Conservation (phyloP, 495 filamentous ascomycete genomes). For the Neurospora sp. region DNA sequence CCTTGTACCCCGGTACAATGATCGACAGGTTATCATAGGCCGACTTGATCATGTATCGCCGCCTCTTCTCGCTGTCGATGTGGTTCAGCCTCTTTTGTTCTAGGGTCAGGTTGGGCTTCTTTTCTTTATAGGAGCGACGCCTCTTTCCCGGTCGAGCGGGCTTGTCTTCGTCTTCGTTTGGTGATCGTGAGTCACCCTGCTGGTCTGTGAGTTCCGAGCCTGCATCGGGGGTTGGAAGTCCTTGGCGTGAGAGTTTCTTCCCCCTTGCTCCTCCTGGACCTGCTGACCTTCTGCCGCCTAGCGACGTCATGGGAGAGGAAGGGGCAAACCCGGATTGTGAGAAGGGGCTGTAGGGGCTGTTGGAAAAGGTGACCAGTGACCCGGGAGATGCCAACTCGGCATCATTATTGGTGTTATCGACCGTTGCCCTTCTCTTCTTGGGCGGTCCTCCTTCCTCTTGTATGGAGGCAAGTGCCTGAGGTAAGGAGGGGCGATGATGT, state of each 20-base stretch:
- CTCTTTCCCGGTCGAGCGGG: not conserved
- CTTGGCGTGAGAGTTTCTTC: not conserved
- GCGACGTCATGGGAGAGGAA: not conserved
- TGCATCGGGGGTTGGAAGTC: not conserved
- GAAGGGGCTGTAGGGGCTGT: not conserved
- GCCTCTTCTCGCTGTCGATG: constrained; percentile 80
- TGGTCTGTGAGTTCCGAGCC: not conserved
- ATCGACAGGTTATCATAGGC: constrained; percentile 63
- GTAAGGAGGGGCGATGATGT: not conserved
- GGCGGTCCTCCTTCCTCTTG: not conserved
- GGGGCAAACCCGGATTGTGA: not conserved
- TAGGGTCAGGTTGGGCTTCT: constrained; percentile 49
- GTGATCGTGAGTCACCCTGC: not conserved
- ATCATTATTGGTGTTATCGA: not conserved
- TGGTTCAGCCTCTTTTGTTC: constrained; percentile 82
- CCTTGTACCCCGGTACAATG: constrained; percentile 60
- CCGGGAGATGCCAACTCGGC: not conserved
- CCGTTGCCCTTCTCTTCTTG: not conserved
- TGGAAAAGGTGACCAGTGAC: not conserved
- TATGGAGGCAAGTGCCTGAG: not conserved
- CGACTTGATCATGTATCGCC: constrained; percentile 65
- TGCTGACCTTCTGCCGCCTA: not conserved
- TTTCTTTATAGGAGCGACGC: constrained; percentile 46
- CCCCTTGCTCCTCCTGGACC: not conserved
- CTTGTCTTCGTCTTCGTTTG: not conserved